Percentiles rank a stretch among this genome's conserved stretches.
Evolutionary conservation across 495 filamentous ascomycete species (phyloP).

Genomic region (Staphylotrichum longicolle): DNA sequence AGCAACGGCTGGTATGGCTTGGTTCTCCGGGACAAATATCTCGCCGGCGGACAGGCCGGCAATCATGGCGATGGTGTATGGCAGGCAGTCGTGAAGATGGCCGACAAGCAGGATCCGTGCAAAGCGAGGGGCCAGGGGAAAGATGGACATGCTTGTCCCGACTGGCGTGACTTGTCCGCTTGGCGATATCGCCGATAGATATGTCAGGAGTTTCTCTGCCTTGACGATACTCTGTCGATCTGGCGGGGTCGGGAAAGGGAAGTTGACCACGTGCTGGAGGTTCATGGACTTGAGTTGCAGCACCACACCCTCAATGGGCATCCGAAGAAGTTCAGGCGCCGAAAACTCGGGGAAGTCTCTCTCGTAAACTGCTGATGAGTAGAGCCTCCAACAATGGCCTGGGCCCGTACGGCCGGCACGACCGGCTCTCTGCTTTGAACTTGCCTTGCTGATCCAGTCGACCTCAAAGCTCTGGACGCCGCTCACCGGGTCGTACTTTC

Average conservation of each 20-base stretch:
- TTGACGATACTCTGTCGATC: constrained; percentile 74
- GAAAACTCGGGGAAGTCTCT: constrained; percentile 82
- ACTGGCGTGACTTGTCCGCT: constrained; percentile 72
- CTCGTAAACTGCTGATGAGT: constrained; percentile 93
- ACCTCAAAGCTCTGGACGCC: constrained; percentile 96
- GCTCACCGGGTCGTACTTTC: constrained; percentile 75
- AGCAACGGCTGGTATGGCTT: constrained; percentile 57
- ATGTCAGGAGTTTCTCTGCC: constrained; percentile 80
- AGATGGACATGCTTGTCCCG: constrained; percentile 77
- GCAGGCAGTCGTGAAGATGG: constrained; percentile 75
- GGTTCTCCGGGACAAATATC: constrained; percentile 80
- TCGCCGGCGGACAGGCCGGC: constrained; percentile 85
- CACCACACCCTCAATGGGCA: constrained; percentile 89
- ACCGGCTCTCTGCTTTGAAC: constrained; percentile 86
- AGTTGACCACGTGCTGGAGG: constrained; percentile 84
- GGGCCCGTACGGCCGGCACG: constrained; percentile 94
- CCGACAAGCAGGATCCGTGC: constrained; percentile 87
- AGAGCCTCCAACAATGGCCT: constrained; percentile 91
- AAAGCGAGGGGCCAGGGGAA: constrained; percentile 86
- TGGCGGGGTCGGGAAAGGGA: constrained; percentile 96
- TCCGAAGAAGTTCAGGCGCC: constrained; percentile 84
- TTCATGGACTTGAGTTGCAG: constrained; percentile 96
- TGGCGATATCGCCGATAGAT: constrained; percentile 64
- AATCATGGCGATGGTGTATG: constrained; percentile 85
- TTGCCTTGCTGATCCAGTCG: constrained; percentile 96